Evolutionary conservation across 2,329 filamentous ascomycete species (phyloP).

Genomic region (Scopulariopsis brevicaulis): DNA sequence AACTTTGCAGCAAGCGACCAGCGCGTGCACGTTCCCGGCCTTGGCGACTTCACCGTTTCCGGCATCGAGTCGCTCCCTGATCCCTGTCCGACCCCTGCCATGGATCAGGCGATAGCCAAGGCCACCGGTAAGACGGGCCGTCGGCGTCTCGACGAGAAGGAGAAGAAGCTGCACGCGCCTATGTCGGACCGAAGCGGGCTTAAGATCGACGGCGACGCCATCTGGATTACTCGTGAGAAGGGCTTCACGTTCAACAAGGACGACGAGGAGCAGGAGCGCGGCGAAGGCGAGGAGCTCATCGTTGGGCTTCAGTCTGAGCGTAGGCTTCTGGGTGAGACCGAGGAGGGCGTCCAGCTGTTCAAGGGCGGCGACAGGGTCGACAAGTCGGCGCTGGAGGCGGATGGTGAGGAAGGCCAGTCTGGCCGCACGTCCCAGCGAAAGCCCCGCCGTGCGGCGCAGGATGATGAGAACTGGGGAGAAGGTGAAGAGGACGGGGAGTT

Average conservation of each 20-base stretch:
- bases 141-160: conserved; percentile 82
- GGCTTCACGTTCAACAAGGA: conserved; percentile 65
- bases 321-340: conserved; percentile 69
- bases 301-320: conserved; percentile 78
- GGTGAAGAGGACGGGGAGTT: conserved; percentile 34
- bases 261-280: conserved; percentile 59
- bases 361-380: conserved; percentile 61
- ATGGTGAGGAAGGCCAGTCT: conserved; percentile 35
- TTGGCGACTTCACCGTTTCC: conserved; percentile 78
- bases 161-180: conserved; percentile 90
- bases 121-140: conserved; percentile 71
- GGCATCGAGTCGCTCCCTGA: conserved; percentile 83
- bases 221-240: conserved; percentile 69
- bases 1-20: conserved; percentile 84
- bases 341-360: conserved; percentile 78
- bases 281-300: conserved; percentile 92
- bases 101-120: conserved; percentile 80
- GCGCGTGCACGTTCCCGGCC: conserved; percentile 80
- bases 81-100: conserved; percentile 86
- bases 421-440: conserved; percentile 49
- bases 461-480: conserved; percentile 45
- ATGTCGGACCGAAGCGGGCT: conserved; percentile 97
- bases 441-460: conserved; percentile 46
- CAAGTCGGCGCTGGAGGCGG: conserved; percentile 35
- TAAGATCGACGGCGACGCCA: conserved; percentile 91